phyloP scores from a whole-genome alignment of 306 rosid genomes.

The Astragalus glycyphyllos region DNA sequence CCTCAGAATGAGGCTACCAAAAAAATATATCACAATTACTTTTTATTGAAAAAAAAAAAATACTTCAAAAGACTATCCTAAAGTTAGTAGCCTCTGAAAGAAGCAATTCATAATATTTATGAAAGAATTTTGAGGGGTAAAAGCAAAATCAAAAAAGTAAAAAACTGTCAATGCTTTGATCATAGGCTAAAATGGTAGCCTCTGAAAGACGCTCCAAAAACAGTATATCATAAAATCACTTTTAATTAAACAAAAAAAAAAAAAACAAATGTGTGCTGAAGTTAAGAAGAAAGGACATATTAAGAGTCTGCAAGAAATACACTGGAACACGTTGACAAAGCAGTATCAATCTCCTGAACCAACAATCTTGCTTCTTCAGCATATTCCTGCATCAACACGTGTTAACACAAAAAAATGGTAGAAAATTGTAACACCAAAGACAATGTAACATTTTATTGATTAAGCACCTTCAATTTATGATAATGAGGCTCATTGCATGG shows the following conservation, averaged over 20 bases:
- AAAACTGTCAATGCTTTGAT: conserved; percentile 1
- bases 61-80: background rate
- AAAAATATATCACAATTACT: background rate
- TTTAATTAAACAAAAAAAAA: conserved; percentile 10
- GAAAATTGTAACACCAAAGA: conserved; percentile 37
- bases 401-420: conserved; percentile 28
- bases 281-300: conserved; percentile 12
- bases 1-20: background rate
- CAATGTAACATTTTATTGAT: conserved; percentile 34
- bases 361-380: conserved; percentile 73
- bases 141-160: background rate
- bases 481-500: conserved; percentile 77
- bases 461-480: conserved; percentile 79
- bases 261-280: background rate
- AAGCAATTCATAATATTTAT: background rate
- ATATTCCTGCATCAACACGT: conserved; percentile 58
- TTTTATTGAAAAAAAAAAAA: background rate
- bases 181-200: background rate
- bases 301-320: conserved; percentile 49
- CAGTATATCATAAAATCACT: background rate
- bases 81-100: conserved; percentile 6
- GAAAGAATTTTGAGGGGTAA: background rate
- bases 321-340: conserved; percentile 58
- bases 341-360: conserved; percentile 58
- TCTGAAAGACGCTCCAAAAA: background rate